Evolutionary conservation across 352 stramenopile species (phyloP).

Genomic region (Saprolegnia diclina): DNA sequence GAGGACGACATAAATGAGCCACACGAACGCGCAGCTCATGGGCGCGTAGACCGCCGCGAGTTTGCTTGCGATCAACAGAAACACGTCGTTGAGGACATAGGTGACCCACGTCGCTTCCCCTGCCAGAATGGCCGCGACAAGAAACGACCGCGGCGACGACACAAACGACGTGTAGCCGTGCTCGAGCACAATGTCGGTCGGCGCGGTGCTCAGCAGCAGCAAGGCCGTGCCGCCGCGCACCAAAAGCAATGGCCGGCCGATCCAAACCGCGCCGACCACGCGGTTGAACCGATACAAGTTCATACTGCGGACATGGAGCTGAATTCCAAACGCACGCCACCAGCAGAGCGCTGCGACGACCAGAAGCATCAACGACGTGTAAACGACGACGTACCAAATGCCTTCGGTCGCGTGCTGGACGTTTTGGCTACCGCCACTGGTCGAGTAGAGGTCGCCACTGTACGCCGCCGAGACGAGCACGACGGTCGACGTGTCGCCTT

Average conservation of each 20-base stretch:
- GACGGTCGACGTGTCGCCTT: not conserved
- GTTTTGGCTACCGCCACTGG: not conserved
- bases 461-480: not conserved
- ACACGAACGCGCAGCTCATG: not conserved
- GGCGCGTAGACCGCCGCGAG: not conserved
- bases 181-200: not conserved
- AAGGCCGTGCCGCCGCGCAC: constrained; percentile 4
- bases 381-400: constrained; percentile 7
- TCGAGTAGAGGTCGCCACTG: not conserved
- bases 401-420: not conserved
- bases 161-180: not conserved
- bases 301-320: not conserved
- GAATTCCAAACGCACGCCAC: not conserved
- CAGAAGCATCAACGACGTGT: not conserved
- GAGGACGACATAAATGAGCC: not conserved
- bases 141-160: not conserved
- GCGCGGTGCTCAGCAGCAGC: constrained; percentile 4
- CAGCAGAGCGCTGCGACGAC: not conserved
- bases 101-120: constrained; percentile 18
- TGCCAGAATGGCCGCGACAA: not conserved
- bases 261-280: constrained; percentile 14
- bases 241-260: not conserved
- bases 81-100: constrained; percentile 11
- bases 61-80: not conserved
- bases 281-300: constrained; percentile 19